Conservation (phyloP, 1,284 basidiomycete species). For the Vanrija pseudolonga region DNA sequence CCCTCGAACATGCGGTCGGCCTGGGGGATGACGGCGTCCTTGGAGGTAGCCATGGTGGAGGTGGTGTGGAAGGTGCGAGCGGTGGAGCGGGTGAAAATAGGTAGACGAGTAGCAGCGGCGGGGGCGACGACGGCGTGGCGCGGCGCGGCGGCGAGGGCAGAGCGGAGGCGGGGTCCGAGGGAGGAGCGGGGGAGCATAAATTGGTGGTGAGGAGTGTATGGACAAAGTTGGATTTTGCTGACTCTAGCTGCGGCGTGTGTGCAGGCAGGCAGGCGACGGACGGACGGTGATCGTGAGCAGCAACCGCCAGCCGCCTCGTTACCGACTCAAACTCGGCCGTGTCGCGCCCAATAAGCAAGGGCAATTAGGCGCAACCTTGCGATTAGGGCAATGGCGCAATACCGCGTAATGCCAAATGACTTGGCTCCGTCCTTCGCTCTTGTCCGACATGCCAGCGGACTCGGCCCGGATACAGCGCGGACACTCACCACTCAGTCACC, state of each 20-base stretch:
- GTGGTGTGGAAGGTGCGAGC: slow-evolving; percentile 8
- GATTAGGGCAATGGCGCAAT: too few species aligned
- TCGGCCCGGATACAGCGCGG: too few species aligned
- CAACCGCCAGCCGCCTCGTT: too few species aligned
- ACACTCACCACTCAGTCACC: too few species aligned
- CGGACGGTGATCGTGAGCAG: too few species aligned
- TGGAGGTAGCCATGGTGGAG: slow-evolving; percentile 26
- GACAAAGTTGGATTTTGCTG: neutral
- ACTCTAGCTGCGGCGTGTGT: too few species aligned
- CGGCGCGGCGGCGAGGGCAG: neutral
- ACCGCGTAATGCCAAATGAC: too few species aligned
- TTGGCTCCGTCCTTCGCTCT: too few species aligned
- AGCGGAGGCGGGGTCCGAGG: neutral
- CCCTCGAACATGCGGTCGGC: slow-evolving; percentile 46
- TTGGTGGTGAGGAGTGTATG: neutral
- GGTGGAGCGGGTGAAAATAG: neutral
- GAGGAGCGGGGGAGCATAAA: slow-evolving; percentile 4
- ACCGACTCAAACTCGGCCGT: neutral
- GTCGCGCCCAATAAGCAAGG: neutral
- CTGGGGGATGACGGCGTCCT: slow-evolving; percentile 33
- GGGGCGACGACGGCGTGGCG: neutral
- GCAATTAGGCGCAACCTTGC: too few species aligned
- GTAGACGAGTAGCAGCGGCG: too few species aligned
- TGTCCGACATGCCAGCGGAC: too few species aligned
- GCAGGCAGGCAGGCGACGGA: too few species aligned